phyloP scores from a whole-genome alignment of 2,329 filamentous ascomycete species.

The Colletotrichum filicis region DNA sequence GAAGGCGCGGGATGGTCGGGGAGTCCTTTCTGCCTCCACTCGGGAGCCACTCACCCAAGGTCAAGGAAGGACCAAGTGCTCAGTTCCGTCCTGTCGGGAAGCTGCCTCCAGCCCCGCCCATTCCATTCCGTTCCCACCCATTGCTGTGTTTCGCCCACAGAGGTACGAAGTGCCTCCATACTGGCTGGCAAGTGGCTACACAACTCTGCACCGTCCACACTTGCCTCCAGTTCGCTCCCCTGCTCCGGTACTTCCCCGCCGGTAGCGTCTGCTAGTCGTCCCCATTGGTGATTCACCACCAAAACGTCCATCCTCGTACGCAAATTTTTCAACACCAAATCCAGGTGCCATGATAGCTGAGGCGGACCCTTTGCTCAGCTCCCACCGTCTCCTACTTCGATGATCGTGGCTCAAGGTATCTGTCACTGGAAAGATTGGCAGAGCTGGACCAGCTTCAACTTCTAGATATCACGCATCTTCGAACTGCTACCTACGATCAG shows the following conservation, averaged over 20 bases:
- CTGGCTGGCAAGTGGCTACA: background rate
- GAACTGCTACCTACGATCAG: background rate
- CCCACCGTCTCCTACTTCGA: background rate
- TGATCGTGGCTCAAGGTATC: background rate
- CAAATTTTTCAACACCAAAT: constrained; percentile 27
- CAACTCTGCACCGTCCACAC: background rate
- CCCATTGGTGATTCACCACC: constrained; percentile 30
- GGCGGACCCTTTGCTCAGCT: background rate
- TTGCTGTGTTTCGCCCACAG: background rate
- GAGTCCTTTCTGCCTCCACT: background rate
- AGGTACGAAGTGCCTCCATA: too few species aligned
- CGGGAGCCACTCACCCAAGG: background rate
- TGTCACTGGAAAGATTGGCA: background rate
- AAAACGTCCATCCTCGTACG: background rate
- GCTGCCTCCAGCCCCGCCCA: constrained; percentile 20
- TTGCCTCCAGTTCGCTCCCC: background rate
- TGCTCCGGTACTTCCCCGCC: constrained; percentile 23
- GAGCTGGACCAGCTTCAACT: background rate
- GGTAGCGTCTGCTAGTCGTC: constrained; percentile 12
- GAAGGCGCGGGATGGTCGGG: constrained; percentile 27
- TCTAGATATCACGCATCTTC: background rate
- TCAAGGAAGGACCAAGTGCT: background rate
- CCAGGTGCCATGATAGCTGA: constrained; percentile 14
- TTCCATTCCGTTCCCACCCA: background rate
- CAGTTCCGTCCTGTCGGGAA: constrained; percentile 31